phyloP scores from a whole-genome alignment of 495 filamentous ascomycete species.

The Penicillium dipodomyicola region DNA sequence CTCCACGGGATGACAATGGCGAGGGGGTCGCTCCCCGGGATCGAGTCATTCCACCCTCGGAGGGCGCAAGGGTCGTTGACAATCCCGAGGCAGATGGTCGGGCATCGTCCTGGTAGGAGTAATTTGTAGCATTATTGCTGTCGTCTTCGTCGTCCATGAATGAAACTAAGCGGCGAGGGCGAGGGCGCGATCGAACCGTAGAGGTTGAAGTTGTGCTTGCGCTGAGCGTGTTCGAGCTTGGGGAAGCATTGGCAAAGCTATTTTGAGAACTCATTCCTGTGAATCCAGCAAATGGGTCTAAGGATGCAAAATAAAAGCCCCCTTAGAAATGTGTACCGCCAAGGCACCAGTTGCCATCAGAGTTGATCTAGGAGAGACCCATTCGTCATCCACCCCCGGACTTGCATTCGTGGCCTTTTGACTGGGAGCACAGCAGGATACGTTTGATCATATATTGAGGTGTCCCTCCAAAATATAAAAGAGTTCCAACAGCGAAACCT shows the following conservation, averaged over 20 bases:
- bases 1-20: constrained; percentile 43
- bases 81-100: constrained; percentile 36
- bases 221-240: constrained; percentile 35
- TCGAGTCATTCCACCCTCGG: constrained; percentile 29
- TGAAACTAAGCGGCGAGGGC: constrained; percentile 45
- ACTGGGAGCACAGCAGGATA: constrained; percentile 6
- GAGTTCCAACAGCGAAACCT: not conserved
- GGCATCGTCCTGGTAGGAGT: constrained; percentile 25
- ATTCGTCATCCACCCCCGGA: constrained; percentile 42
- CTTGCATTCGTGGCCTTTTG: constrained; percentile 40
- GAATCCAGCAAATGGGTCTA: constrained; percentile 17
- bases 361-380: constrained; percentile 41
- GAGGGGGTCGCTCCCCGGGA: constrained; percentile 45
- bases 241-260: constrained; percentile 40
- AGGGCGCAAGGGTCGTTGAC: constrained; percentile 28
- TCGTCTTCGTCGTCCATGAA: constrained; percentile 41
- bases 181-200: constrained; percentile 44
- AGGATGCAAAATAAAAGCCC: constrained; percentile 26
- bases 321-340: constrained; percentile 33
- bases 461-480: constrained; percentile 1
- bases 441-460: constrained; percentile 11
- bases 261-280: constrained; percentile 48
- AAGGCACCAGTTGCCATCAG: constrained; percentile 45
- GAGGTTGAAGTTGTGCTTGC: constrained; percentile 38
- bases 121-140: constrained; percentile 16